A percentile compares a stretch with the other conserved stretches of the same genome.
Evolutionary conservation across 2,329 filamentous ascomycete species (phyloP).

Genomic region (Cladophialophora immunda): DNA sequence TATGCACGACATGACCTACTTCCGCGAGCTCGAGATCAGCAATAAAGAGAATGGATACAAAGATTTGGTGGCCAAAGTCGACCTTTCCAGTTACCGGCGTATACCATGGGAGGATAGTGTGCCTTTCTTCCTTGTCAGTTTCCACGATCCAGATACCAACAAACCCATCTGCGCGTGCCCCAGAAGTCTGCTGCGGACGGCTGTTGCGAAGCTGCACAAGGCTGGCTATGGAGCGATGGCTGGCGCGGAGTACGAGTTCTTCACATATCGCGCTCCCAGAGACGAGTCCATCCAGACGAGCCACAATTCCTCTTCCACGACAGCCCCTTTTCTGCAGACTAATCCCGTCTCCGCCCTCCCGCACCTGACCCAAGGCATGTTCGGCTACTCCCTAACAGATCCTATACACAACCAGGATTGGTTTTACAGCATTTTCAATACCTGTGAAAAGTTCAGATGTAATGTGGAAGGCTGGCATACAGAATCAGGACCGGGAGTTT

Average conservation of each 20-base stretch:
- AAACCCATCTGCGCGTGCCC: slow-evolving; percentile 80
- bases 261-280: slow-evolving; percentile 79
- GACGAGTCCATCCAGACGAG: slow-evolving; percentile 52
- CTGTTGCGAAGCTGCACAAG: slow-evolving; percentile 71
- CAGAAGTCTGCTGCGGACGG: slow-evolving; percentile 74
- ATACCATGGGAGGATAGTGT: slow-evolving; percentile 92
- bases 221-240: slow-evolving; percentile 85
- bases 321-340: slow-evolving; percentile 75
- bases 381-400: slow-evolving; percentile 88
- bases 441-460: slow-evolving; percentile 79
- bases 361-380: slow-evolving; percentile 90
- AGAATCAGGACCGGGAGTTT: slow-evolving; percentile 91
- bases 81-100: slow-evolving; percentile 78
- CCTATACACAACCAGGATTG: slow-evolving; percentile 91
- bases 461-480: slow-evolving; percentile 95
- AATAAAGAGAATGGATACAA: slow-evolving; percentile 91
- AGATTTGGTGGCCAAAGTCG: slow-evolving; percentile 82
- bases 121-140: slow-evolving; percentile 85
- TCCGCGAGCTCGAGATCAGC: slow-evolving; percentile 83
- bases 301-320: slow-evolving; percentile 71
- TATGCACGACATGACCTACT: slow-evolving; percentile 93
- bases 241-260: slow-evolving; percentile 95
- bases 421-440: slow-evolving; percentile 86
- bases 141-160: slow-evolving; percentile 80
- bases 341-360: slow-evolving; percentile 79